These are phyloP conservation scores for Cladosporium sp. DNA, from an alignment of 2,329 filamentous ascomycete species.

Conservation along the genomic window DNA sequence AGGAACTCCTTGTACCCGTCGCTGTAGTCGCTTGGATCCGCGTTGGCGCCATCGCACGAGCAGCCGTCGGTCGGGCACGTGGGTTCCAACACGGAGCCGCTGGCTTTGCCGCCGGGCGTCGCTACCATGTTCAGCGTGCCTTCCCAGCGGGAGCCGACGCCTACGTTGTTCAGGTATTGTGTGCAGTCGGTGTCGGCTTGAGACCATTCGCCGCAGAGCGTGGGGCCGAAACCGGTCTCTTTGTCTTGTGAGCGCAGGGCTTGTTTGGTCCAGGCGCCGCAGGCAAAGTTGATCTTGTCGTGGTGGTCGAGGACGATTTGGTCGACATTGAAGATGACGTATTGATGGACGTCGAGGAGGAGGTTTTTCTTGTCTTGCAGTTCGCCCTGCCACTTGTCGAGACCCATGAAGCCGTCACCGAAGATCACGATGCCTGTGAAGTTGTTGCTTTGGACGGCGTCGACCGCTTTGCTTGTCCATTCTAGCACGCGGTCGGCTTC, in stretches of 20 bases:
- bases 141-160: conserved; percentile 83
- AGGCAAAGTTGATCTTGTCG: conserved; percentile 81
- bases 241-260: conserved; percentile 66
- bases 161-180: conserved; percentile 79
- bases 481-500: conserved; percentile 60
- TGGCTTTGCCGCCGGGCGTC: conserved; percentile 47
- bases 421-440: conserved; percentile 71
- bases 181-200: conserved; percentile 97
- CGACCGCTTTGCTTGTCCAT: conserved; percentile 74
- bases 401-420: conserved; percentile 90
- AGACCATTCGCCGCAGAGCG: conserved; percentile 93
- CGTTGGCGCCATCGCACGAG: conserved; percentile 71
- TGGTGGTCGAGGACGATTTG: conserved; percentile 79
- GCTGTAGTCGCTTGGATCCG: conserved; percentile 62
- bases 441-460: conserved; percentile 70
- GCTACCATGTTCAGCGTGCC: conserved; percentile 65
- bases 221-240: conserved; percentile 80
- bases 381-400: conserved; percentile 83
- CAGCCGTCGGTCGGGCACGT: conserved; percentile 70
- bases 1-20: conserved; percentile 78
- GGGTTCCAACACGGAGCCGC: conserved; percentile 60
- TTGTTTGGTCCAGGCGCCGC: conserved; percentile 79
- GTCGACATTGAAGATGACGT: conserved; percentile 92
- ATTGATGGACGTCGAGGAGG: conserved; percentile 95
- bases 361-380: conserved; percentile 67